Evolutionary conservation across 257 asterid genomes (phyloP), one percentile per base, ranked within the genome.

Genomic region (Ehretia macrophylla): DNA sequence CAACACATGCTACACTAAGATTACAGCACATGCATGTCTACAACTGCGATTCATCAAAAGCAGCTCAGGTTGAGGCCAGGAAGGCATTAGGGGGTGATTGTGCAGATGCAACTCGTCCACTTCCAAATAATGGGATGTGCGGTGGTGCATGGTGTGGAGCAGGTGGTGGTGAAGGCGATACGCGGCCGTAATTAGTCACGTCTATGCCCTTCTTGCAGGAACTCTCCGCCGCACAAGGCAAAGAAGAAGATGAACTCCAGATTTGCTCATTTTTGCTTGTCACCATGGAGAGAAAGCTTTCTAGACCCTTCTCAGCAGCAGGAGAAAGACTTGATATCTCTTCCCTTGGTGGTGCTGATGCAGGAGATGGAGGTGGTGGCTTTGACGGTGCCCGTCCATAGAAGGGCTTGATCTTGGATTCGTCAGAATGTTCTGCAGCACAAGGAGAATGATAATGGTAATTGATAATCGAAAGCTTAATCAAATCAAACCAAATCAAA

Each of bases 301-400:
- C 16, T 23, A 17, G 20, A 16, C 14, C 44, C 37, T 23, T 23
- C 37, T 5, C 1, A 22, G 22, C 59, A 55, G 20, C 13, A 55
- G 44, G 35, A 27, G 35, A 27, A 27, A 27, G 35, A 21, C 37
- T 53, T 53, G 18, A 22, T 20, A 3, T 11, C 12, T 21, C 38
- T 12, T 57, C 32, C 27, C 14, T 11, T 17, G 20, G 50, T 9
- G 45, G 1, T 17, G 49, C 4, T 35, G 60, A 46, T 22, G 11
- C 35, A 20, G 65, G 54, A 23, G 50, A 16, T 27, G 51, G 67
- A n/a, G 49, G 49, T 22, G 35, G 38, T 44, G 54, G 37, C 16
- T 17, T 39, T 32, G 60, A 35, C 12, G 54, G 13, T n/a, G n/a
- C n/a, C 35, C 61, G 17, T 27, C 37, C 55, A 18, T 45, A 55